phyloP scores from a whole-genome alignment of 1,284 basidiomycete species.

The Trichosporon sp. region DNA sequence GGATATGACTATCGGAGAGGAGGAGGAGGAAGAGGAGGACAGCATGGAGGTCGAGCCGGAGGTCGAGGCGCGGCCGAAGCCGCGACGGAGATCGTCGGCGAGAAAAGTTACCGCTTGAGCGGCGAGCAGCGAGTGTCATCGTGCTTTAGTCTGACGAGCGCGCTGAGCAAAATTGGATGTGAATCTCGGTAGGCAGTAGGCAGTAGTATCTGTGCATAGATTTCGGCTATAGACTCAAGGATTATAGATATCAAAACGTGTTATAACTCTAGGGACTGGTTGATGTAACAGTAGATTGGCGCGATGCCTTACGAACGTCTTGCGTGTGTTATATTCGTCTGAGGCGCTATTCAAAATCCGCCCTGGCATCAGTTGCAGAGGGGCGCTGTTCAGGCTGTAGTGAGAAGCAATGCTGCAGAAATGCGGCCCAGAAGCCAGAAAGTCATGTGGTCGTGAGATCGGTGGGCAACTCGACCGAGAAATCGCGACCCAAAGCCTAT shows the following conservation, averaged over 20 bases:
- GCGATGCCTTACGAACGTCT: too few species aligned
- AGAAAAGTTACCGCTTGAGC: background rate
- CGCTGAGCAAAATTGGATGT: too few species aligned
- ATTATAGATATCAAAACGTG: background rate
- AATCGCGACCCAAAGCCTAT: background rate
- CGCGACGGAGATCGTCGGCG: background rate
- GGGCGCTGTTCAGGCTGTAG: background rate
- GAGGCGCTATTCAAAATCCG: too few species aligned
- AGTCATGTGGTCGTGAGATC: background rate
- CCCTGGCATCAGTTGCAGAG: background rate
- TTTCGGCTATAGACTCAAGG: background rate
- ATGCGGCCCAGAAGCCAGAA: too few species aligned
- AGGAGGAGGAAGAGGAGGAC: constrained; percentile 37
- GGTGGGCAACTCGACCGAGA: background rate
- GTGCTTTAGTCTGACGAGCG: too few species aligned
- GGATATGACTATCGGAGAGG: constrained; percentile 37
- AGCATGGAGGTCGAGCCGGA: constrained; percentile 35
- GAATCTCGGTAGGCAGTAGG: too few species aligned
- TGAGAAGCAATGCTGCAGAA: background rate
- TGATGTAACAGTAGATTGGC: background rate
- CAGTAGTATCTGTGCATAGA: background rate
- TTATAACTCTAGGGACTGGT: background rate
- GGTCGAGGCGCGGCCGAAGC: background rate
- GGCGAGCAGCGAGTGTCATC: background rate
- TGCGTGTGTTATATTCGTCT: too few species aligned